Base-by-base conservation (phyloP, 2,329 filamentous ascomycete genomes). In the Monosporascus ibericus region DNA sequence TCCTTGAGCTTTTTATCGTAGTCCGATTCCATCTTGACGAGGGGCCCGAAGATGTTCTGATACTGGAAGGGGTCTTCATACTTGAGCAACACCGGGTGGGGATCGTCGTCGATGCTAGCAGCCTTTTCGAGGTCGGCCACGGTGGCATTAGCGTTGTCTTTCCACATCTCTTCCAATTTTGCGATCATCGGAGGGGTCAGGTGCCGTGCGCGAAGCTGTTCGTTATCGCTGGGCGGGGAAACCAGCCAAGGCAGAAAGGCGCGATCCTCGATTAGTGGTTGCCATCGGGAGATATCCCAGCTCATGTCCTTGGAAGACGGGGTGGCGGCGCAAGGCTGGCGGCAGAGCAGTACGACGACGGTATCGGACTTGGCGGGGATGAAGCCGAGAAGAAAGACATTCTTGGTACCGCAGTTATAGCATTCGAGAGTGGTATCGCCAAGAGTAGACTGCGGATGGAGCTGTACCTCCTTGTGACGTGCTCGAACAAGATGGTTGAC, bases 331-430 rank as follows among this genome's bases (percentile, higher is more conserved):
- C 94, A 99, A 47, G 94, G 94, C 71, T 97, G 94, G 55, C 94
- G 91, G 70, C 94, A 99, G 38, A 99, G 81, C 44, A 99, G 83
- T 24, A 99, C 94, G 7, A 99, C 95, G 27, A 99, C 94, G 0
- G 94, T 96, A 66, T 99, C 95, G 11, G 94, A 97, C 69, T 99
- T 99, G 52, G 94, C 94, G 9, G 94, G 95, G 62, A 99, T 99
- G 69, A 99, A 99, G 6, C 94, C 94, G 27, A 99, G 85, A 37
- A 97, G 79, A 63, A 99, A 99, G 48, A 96, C 92, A 69, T 99
- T 99, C 75, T 96, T 97, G n/a, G 90, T 96, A 47, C 92, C 94
- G 71, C 94, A 99, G 73, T 96, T 97, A 76, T 99, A 99, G 75
- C 94, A 99, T 75, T 99, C 94, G 57, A 99, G 81, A 38, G 95